These are phyloP conservation scores for Trichoderma gamsii DNA, from an alignment of 495 filamentous ascomycete genomes.

Conservation along the genomic window DNA sequence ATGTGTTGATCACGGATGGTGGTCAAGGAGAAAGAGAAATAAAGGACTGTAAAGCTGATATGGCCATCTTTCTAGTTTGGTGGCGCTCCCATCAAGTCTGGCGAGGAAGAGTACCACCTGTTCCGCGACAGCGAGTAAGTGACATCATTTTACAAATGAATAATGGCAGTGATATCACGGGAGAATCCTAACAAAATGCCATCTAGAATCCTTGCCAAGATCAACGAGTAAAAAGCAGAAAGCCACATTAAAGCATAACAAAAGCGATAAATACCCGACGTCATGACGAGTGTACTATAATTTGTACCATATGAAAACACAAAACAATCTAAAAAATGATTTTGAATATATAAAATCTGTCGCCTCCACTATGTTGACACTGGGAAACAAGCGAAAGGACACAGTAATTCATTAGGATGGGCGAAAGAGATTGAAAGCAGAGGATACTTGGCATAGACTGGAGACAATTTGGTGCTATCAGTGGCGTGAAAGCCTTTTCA, in stretches of 20 bases:
- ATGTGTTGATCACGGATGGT: neutral
- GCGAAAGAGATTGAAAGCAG: neutral
- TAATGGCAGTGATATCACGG: neutral
- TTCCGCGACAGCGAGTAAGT: constrained; percentile 97
- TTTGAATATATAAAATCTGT: no score
- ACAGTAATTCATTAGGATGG: neutral
- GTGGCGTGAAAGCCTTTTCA: neutral
- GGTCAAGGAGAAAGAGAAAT: constrained; percentile 16
- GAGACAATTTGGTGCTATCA: neutral
- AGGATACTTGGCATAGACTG: neutral
- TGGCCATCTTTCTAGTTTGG: constrained; percentile 59
- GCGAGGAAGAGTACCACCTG: constrained; percentile 90
- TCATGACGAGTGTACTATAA: constrained; percentile 25
- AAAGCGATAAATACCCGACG: constrained; percentile 21
- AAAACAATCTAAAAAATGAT: neutral
- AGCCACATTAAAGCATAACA: constrained; percentile 13
- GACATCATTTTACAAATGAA: neutral
- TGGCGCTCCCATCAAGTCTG: constrained; percentile 92
- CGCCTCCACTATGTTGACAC: neutral
- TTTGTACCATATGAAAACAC: constrained; percentile 23
- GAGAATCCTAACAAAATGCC: neutral
- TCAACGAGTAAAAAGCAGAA: constrained; percentile 64
- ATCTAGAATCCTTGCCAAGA: constrained; percentile 74
- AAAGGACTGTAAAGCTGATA: constrained; percentile 27
- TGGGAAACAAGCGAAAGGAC: neutral